phyloP scores from a whole-genome alignment of 2,329 filamentous ascomycete species.

The Penicillium sp. region DNA sequence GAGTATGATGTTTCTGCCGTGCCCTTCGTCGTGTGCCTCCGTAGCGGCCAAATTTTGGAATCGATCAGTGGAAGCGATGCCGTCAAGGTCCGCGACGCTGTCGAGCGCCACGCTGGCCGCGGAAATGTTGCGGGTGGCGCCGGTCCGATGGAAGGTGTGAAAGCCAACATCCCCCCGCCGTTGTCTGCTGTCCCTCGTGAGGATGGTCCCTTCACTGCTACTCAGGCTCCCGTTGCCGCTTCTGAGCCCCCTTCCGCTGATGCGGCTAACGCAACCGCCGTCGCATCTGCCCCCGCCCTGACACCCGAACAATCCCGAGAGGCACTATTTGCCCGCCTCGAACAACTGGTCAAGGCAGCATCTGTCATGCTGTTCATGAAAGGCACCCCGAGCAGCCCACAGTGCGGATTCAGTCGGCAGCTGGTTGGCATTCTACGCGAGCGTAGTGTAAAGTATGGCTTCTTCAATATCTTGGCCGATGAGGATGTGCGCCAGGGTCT shows the following conservation, averaged over 20 bases:
- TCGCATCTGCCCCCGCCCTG: conserved; percentile 25
- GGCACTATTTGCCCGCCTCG: conserved; percentile 77
- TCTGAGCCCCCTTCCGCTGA: conserved; percentile 24
- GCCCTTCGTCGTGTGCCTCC: conserved; percentile 82
- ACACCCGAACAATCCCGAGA: conserved; percentile 67
- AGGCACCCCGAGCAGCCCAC: conserved; percentile 81
- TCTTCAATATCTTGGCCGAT: conserved; percentile 98
- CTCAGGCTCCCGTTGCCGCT: conserved; percentile 28
- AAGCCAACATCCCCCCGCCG: conserved; percentile 42
- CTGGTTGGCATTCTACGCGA: conserved; percentile 83
- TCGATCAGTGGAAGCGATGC: conserved; percentile 89
- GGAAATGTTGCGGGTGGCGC: conserved; percentile 27
- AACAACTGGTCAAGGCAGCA: conserved; percentile 86
- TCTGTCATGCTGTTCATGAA: conserved; percentile 99
- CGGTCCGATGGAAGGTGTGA: conserved; percentile 26
- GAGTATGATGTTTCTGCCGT: conserved; percentile 92
- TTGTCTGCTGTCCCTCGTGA: conserved; percentile 43
- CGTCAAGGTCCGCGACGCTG: conserved; percentile 75
- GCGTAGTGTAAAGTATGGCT: conserved; percentile 90
- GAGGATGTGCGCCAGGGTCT: conserved; percentile 94
- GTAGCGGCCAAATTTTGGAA: conserved; percentile 73
- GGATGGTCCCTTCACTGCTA: conserved; percentile 32
- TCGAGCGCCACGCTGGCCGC: conserved; percentile 73
- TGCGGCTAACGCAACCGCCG: conserved; percentile 25
- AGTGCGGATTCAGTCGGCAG: conserved; percentile 92